Percentiles rank a stretch among this genome's conserved stretches.
Evolutionary conservation across 208 protist species (phyloP).

Genomic region (Crithidia sp.): DNA sequence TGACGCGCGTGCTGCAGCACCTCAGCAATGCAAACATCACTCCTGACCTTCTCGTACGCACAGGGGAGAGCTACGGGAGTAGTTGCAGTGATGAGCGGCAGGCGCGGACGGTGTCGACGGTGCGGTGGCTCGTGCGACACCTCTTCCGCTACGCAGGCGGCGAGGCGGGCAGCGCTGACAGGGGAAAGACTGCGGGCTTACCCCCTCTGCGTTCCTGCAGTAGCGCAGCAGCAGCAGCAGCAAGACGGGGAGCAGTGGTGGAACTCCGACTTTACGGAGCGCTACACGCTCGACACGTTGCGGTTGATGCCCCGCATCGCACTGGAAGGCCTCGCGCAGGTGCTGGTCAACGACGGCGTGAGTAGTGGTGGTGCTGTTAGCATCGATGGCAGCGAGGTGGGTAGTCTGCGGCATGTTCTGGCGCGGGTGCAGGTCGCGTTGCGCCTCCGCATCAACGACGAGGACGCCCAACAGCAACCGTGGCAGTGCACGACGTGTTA

Average conservation of each 20-base stretch:
- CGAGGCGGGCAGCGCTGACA: background rate
- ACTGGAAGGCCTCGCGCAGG: slow-evolving; percentile 32
- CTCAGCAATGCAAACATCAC: background rate
- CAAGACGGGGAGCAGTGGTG: background rate
- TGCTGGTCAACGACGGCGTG: background rate
- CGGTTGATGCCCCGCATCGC: slow-evolving; percentile 33
- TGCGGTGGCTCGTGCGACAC: slow-evolving; percentile 9
- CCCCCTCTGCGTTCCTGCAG: slow-evolving; percentile 17
- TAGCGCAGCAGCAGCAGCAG: background rate
- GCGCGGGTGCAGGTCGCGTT: slow-evolving; percentile 9
- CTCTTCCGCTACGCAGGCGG: slow-evolving; percentile 9
- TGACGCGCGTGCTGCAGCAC: slow-evolving; percentile 26
- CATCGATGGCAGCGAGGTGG: too few relatives aligned
- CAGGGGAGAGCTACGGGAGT: background rate
- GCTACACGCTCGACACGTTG: slow-evolving; percentile 31
- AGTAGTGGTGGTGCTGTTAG: too few relatives aligned
- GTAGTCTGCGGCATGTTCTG: slow-evolving; percentile 2
- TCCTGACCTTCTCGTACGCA: background rate
- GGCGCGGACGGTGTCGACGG: background rate
- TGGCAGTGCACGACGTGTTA: slow-evolving; percentile 69
- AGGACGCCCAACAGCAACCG: slow-evolving; percentile 41
- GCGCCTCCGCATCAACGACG: slow-evolving; percentile 8
- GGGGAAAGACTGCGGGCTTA: slow-evolving; percentile 8
- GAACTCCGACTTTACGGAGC: slow-evolving; percentile 34
- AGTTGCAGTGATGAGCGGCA: background rate